A percentile compares a stretch with the other conserved stretches of the same genome.
Conservation (phyloP, 2,329 filamentous ascomycete genomes). For the Arthrobotrys sphaeroides region DNA sequence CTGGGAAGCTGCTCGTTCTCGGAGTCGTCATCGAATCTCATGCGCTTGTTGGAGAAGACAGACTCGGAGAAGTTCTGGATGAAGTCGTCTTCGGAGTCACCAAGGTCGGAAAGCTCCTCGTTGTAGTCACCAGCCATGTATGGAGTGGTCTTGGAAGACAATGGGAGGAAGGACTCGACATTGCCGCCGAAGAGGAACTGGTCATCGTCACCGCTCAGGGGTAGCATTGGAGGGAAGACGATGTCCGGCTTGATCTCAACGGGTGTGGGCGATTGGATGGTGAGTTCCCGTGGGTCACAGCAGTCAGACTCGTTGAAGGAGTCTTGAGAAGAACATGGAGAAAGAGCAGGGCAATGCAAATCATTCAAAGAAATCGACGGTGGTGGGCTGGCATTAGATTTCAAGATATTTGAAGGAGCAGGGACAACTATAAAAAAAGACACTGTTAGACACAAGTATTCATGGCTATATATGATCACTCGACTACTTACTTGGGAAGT, state of each 20-base stretch:
- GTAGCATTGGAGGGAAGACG: conserved; percentile 55
- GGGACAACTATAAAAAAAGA: conserved; percentile 51
- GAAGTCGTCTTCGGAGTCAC: conserved; percentile 51
- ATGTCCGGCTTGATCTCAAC: conserved; percentile 56
- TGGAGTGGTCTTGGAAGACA: conserved; percentile 43
- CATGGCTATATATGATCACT: conserved; percentile 1
- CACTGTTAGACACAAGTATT: conserved; percentile 42
- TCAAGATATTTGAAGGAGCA: conserved; percentile 55
- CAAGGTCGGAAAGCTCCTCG: conserved; percentile 50
- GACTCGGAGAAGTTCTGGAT: conserved; percentile 53
- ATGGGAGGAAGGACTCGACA: conserved; percentile 51
- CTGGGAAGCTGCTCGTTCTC: conserved; percentile 52
- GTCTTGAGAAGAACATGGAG: conserved; percentile 57
- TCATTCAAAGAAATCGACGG: conserved; percentile 55
- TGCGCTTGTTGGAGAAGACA: conserved; percentile 52
- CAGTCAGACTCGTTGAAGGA: conserved; percentile 57
- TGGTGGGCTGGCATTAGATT: conserved; percentile 56
- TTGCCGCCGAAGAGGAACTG: conserved; percentile 55
- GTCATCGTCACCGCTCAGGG: conserved; percentile 56
- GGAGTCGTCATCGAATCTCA: conserved; percentile 47
- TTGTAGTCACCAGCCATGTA: conserved; percentile 53
- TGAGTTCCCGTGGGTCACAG: conserved; percentile 57
- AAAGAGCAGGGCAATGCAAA: conserved; percentile 57
- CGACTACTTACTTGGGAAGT: conserved; percentile 47
- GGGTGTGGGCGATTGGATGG: conserved; percentile 57